Percentiles rank a stretch among this genome's conserved stretches.
Evolutionary conservation across 2,329 filamentous ascomycete genomes (phyloP).

Genomic region (Beauveria australis): DNA sequence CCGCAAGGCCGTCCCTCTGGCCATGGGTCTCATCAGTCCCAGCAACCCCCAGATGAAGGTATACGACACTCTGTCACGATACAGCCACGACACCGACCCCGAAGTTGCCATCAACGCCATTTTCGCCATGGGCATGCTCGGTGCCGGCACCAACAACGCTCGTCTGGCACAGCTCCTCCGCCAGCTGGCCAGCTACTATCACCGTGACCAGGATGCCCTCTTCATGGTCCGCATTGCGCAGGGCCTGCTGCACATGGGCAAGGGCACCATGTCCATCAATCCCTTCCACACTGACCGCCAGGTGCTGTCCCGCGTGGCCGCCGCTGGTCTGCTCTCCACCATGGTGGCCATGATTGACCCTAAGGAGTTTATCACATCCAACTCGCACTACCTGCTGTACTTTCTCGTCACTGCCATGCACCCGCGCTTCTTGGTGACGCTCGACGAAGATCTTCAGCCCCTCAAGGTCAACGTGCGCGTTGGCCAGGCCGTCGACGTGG

Average conservation of each 20-base stretch:
- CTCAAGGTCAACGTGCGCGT: constrained; percentile 94
- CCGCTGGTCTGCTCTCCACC: constrained; percentile 81
- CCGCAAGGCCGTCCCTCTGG: constrained; percentile 86
- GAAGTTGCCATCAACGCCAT: constrained; percentile 98
- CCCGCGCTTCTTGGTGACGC: constrained; percentile 88
- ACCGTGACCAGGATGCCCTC: constrained; percentile 87
- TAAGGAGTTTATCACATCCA: constrained; percentile 66
- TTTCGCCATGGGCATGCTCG: constrained; percentile 96
- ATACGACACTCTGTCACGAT: constrained; percentile 93
- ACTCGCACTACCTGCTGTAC: constrained; percentile 88
- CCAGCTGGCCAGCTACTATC: constrained; percentile 96
- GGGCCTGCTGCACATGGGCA: constrained; percentile 97
- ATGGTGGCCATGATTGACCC: constrained; percentile 92
- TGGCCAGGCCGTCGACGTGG: constrained; percentile 95
- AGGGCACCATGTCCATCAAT: constrained; percentile 90
- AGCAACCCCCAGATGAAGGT: constrained; percentile 99
- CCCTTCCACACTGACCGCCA: constrained; percentile 99
- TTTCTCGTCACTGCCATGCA: constrained; percentile 96
- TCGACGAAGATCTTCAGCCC: constrained; percentile 90
- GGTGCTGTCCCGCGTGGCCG: constrained; percentile 84
- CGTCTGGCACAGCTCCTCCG: constrained; percentile 87
- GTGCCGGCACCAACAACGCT: constrained; percentile 96
- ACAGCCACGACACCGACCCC: constrained; percentile 97
- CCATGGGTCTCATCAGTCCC: constrained; percentile 92
- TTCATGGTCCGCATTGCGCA: constrained; percentile 99